Percentiles rank a stretch among this genome's conserved stretches.
Conservation (phyloP, 2,329 filamentous ascomycete genomes). For the Fusarium nodosum region DNA sequence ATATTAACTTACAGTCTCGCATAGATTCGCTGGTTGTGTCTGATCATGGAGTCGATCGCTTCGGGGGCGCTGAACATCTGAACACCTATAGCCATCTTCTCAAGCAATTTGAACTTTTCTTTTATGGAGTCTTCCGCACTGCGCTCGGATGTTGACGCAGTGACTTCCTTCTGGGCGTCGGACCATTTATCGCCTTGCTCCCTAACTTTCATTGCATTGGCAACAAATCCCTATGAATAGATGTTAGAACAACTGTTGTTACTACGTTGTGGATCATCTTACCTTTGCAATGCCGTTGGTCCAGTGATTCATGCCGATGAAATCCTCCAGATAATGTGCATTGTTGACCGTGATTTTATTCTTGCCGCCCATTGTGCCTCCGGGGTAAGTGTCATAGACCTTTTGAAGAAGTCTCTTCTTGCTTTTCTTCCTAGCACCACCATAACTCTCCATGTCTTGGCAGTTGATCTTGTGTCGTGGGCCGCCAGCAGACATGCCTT, state of each 20-base stretch:
- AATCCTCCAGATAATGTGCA: slow-evolving; percentile 5
- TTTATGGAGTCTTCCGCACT: not conserved
- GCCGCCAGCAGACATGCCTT: not conserved
- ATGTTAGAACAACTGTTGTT: not conserved
- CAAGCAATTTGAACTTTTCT: not conserved
- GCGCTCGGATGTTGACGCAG: not conserved
- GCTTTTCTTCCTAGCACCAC: not conserved
- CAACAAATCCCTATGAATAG: not conserved
- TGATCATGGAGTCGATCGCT: not conserved
- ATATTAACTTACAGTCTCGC: not conserved
- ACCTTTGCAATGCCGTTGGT: slow-evolving; percentile 22
- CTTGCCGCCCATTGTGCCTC: not conserved
- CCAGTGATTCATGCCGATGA: slow-evolving; percentile 28
- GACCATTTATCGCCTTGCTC: not conserved
- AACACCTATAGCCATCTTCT: slow-evolving; percentile 15
- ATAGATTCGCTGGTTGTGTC: slow-evolving; percentile 24
- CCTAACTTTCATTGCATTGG: not conserved
- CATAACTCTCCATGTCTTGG: slow-evolving; percentile 16
- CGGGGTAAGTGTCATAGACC: slow-evolving; percentile 17
- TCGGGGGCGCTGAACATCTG: slow-evolving; percentile 15
- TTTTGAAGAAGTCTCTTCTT: not conserved
- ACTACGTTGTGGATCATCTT: not conserved
- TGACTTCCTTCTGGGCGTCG: not conserved
- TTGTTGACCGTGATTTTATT: not conserved
- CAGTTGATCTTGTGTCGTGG: slow-evolving; percentile 17